phyloP scores from a whole-genome alignment of 2,329 filamentous ascomycete species.

The Trichoderma cornu-damae region DNA sequence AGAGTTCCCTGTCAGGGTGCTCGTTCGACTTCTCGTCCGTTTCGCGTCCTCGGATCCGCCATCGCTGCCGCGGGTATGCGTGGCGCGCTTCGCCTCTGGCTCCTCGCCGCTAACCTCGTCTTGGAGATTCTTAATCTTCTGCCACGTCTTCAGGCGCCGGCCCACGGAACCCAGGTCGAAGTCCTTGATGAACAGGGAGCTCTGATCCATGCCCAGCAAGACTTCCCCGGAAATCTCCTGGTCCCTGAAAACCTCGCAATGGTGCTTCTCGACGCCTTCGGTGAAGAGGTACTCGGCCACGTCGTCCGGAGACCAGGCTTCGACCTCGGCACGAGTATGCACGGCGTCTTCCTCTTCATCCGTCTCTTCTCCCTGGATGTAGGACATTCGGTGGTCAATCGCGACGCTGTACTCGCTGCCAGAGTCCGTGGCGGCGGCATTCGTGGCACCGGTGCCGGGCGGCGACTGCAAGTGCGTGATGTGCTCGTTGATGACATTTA shows the following conservation, averaged over 20 bases:
- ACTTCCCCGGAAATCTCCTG: conserved; percentile 96
- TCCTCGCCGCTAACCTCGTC: conserved; percentile 66
- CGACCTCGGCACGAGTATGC: conserved; percentile 68
- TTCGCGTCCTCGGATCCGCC: conserved; percentile 51
- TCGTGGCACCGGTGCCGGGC: conserved; percentile 47
- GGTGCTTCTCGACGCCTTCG: conserved; percentile 75
- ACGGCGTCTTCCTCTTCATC: conserved; percentile 82
- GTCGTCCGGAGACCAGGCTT: conserved; percentile 70
- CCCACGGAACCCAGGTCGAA: conserved; percentile 92
- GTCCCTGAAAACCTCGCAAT: conserved; percentile 91
- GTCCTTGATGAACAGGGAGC: conserved; percentile 89
- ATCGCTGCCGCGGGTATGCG: conserved; percentile 54
- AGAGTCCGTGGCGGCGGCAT: conserved; percentile 62
- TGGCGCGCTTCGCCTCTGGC: conserved; percentile 45
- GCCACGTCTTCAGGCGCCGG: conserved; percentile 86
- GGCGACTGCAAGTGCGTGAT: conserved; percentile 75
- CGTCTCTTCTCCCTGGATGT: conserved; percentile 90
- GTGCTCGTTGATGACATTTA: conserved; percentile 95
- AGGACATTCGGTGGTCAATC: conserved; percentile 71
- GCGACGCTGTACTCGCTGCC: conserved; percentile 86
- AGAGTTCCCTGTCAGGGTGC: conserved; percentile 48
- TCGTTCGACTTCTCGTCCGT: conserved; percentile 51
- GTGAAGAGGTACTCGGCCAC: conserved; percentile 88
- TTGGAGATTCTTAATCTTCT: conserved; percentile 88
- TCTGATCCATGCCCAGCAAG: conserved; percentile 88